Evolutionary conservation across 192 early-diverging fungal genomes (phyloP), one percentile per base, ranked within the genome.

Genomic region (Coemansia sp.): DNA sequence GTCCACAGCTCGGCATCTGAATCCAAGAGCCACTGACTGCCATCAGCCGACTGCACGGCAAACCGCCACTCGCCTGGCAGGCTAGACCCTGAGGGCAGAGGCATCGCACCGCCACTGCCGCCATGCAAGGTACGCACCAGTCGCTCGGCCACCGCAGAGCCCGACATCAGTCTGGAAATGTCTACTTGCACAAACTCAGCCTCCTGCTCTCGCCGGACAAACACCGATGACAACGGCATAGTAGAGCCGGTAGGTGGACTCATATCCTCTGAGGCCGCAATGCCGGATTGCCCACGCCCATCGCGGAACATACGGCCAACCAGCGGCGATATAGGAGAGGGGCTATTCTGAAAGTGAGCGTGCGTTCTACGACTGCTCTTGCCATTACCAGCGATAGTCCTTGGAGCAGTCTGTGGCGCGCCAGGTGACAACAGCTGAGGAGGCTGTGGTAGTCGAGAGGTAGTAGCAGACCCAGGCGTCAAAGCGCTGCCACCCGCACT

Each of bases 1-100:
- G 47, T 53, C 73, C 73, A 75, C 62, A 75, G 52, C 20, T 75
- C 73, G 53, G 55, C 41, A 6, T 69, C 73, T 15, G 73, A 75
- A 0, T 39, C 52, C 11, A 75, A 31, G 11, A 22, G 39, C 12
- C 58, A 44, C 63, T 29, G 20, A 10, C 39, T 18, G 57, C 63
- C 55, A 38, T 66, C 64, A 11, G 43, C 13, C 41, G 27, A 18
- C 38, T 41, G 65, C 12, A 40, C 40, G 2, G 62, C 70, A 66
- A 70, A 71, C 38, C 31, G 52, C 36, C 46, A 64, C 3, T 66
- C 40, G n/a, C 44, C 34, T 1, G 66, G 33, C 24, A 62, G 20
- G 15, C 61, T 16, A n/a, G 58, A 3, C 7, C 39, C 34, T 10
- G 31, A 4, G 2, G 50, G 7, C 27, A 38, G 15, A 10, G 31